These are phyloP conservation scores for Aristolochia fimbriata DNA, from an alignment of 164 flowering plant species.

Conservation along the genomic window DNA sequence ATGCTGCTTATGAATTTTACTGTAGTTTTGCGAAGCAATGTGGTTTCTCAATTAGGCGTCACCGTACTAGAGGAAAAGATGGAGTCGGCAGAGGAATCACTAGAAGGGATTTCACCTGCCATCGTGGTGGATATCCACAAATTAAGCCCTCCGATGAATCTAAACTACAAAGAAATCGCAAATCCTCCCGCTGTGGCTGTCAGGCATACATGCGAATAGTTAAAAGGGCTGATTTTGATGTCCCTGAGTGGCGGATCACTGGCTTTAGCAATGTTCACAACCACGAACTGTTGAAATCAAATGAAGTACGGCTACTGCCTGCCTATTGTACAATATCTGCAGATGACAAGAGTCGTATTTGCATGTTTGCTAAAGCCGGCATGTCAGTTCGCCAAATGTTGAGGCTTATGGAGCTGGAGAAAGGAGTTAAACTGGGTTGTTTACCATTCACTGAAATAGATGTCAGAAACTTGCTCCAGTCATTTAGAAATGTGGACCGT, in stretches of 20 bases:
- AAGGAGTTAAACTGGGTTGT: constrained; percentile 63
- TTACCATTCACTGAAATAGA: constrained; percentile 74
- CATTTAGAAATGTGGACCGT: constrained; percentile 54
- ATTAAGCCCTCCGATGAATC: constrained; percentile 62
- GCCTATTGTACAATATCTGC: constrained; percentile 51
- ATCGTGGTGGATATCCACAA: constrained; percentile 77
- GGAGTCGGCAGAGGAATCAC: constrained; percentile 78
- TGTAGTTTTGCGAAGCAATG: constrained; percentile 83
- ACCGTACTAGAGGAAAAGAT: constrained; percentile 80
- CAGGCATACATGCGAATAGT: constrained; percentile 79
- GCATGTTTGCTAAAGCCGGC: constrained; percentile 81
- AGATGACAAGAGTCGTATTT: constrained; percentile 73
- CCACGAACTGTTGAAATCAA: constrained; percentile 60
- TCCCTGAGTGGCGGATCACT: constrained; percentile 82
- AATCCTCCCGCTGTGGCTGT: constrained; percentile 82
- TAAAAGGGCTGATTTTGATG: constrained; percentile 61
- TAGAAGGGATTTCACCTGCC: constrained; percentile 81
- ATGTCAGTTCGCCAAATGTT: constrained; percentile 80
- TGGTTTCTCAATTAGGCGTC: constrained; percentile 80
- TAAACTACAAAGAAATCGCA: constrained; percentile 66
- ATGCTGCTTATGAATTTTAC: constrained; percentile 82
- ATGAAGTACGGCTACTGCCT: constrained; percentile 51
- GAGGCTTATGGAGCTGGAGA: constrained; percentile 72
- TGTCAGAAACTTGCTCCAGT: constrained; percentile 63
- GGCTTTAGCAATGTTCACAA: constrained; percentile 72